Conservation (phyloP, 306 rosid genomes). For the Fagus crenata region DNA sequence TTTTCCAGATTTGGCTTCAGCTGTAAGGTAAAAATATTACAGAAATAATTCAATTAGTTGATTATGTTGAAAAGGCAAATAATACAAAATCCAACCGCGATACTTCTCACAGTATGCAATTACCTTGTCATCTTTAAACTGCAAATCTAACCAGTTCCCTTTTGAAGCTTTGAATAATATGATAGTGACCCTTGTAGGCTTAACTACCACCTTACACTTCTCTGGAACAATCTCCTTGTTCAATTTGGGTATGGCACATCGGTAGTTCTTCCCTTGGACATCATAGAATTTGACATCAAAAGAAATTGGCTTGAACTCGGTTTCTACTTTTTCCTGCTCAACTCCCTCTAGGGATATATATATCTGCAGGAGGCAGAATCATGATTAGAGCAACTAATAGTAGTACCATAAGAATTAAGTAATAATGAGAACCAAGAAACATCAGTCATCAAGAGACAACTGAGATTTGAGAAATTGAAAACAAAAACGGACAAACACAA, state of each 20-base stretch:
- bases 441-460: background rate
- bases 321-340: conserved; percentile 68
- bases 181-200: conserved; percentile 72
- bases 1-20: conserved; percentile 70
- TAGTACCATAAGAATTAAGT: background rate
- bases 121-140: conserved; percentile 87
- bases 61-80: background rate
- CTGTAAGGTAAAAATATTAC: conserved; percentile 38
- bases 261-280: conserved; percentile 77
- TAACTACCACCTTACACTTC: conserved; percentile 74
- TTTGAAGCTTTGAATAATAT: conserved; percentile 79
- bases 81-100: conserved; percentile 2
- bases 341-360: conserved; percentile 78
- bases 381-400: background rate
- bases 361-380: conserved; percentile 44
- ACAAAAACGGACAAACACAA: background rate
- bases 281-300: conserved; percentile 75
- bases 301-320: conserved; percentile 57
- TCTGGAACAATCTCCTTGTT: conserved; percentile 73
- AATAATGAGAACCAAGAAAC: background rate
- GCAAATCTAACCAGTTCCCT: conserved; percentile 77
- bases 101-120: background rate
- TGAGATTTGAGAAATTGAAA: background rate
- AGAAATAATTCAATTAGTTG: background rate
- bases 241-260: conserved; percentile 68